A percentile compares a stretch with the other conserved stretches of the same genome.
Evolutionary conservation across 805 yeast species (phyloP).

Genomic region (Metschnikowia koreensis): DNA sequence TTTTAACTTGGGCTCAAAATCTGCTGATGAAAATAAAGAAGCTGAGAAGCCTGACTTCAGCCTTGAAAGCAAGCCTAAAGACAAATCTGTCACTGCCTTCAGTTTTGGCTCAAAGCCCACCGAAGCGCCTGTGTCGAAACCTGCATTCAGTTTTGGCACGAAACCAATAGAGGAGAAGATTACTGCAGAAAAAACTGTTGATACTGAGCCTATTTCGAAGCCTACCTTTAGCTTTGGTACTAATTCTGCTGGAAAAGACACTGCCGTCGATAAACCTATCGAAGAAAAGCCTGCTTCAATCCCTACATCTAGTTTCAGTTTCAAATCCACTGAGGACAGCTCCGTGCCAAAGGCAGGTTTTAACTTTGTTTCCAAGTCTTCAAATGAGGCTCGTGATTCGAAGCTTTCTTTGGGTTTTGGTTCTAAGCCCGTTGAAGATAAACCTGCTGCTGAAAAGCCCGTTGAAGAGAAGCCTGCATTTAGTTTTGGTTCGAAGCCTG

Average conservation of each 20-base stretch:
- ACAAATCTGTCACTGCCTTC: background rate
- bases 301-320: background rate
- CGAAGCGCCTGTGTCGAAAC: background rate
- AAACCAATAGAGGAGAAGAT: background rate
- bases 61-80: background rate
- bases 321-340: background rate
- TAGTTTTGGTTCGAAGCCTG: slow-evolving; percentile 8
- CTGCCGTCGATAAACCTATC: background rate
- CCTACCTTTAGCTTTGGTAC: slow-evolving; percentile 1
- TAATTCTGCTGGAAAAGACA: background rate
- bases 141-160: background rate
- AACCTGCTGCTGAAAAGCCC: background rate
- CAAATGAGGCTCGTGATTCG: background rate
- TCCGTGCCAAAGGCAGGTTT: background rate
- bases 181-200: background rate
- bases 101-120: slow-evolving; percentile 8
- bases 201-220: background rate
- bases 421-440: background rate
- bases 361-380: slow-evolving; percentile 1
- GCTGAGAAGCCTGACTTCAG: background rate
- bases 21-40: background rate
- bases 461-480: background rate
- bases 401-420: slow-evolving; percentile 2
- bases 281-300: background rate
- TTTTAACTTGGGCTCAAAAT: slow-evolving; percentile 5